Conservation (phyloP, 164 flowering plant genomes). For the Hamamelis virginiana region DNA sequence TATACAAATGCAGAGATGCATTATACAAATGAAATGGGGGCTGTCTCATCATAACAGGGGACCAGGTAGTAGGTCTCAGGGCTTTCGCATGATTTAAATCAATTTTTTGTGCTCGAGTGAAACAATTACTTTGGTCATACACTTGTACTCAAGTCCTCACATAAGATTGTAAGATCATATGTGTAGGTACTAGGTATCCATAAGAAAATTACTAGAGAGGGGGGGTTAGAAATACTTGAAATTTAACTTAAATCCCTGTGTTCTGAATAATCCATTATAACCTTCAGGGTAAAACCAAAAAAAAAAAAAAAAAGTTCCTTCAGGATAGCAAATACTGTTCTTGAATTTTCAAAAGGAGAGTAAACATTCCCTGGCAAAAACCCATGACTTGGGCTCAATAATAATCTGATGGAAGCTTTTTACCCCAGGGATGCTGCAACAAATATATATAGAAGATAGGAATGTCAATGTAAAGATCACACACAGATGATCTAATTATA, state of each 20-base stretch:
- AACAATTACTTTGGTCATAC: too few species aligned
- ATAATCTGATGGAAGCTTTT: neutral
- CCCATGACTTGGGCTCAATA: neutral
- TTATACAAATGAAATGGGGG: too few species aligned
- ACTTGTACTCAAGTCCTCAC: too few species aligned
- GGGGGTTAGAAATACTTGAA: neutral
- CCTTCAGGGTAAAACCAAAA: neutral
- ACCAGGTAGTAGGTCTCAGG: too few species aligned
- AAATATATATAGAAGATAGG: neutral
- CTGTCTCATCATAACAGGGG: too few species aligned
- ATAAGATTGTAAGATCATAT: too few species aligned
- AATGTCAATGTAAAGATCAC: neutral
- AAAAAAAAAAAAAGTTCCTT: too few species aligned
- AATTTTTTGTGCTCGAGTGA: too few species aligned
- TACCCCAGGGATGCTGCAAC: neutral
- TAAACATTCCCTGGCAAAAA: neutral
- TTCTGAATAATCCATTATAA: neutral
- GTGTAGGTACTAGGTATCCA: too few species aligned
- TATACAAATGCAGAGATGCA: too few species aligned
- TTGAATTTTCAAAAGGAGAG: neutral
- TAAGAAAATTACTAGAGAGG: too few species aligned
- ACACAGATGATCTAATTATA: conserved; percentile 39
- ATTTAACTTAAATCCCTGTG: neutral
- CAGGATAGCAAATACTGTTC: neutral
- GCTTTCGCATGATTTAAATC: too few species aligned